phyloP scores from a whole-genome alignment of 1,284 basidiomycete species.

The Trametes pubescens region DNA sequence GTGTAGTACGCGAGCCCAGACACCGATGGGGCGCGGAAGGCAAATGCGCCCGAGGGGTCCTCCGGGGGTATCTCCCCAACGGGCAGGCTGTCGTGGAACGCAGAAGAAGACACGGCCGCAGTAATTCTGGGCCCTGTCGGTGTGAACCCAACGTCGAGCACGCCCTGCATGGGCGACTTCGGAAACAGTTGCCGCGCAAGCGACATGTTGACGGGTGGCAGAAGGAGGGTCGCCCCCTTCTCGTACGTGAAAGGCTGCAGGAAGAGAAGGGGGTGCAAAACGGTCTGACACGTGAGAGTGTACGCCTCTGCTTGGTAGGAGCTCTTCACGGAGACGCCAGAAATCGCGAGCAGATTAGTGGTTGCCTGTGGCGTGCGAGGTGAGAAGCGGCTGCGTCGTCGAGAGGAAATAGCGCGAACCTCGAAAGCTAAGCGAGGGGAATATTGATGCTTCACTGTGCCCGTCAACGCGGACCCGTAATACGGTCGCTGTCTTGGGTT shows the following conservation, averaged over 20 bases:
- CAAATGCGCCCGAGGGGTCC: constrained; percentile 19
- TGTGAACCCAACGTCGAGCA: constrained; percentile 35
- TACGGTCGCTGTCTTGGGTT: constrained; percentile 15
- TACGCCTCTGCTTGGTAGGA: constrained; percentile 40
- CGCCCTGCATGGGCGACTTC: constrained; percentile 41
- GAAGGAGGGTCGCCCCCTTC: constrained; percentile 14
- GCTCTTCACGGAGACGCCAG: constrained; percentile 37
- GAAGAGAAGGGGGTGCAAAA: constrained; percentile 21
- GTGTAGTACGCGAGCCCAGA: constrained; percentile 41
- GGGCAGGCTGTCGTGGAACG: constrained; percentile 36
- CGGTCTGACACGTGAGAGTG: constrained; percentile 34
- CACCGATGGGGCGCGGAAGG: constrained; percentile 39
- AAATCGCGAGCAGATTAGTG: constrained; percentile 38
- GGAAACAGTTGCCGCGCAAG: constrained; percentile 45
- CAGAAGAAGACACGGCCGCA: constrained; percentile 37
- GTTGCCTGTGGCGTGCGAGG: constrained; percentile 37
- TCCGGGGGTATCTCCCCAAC: constrained; percentile 26
- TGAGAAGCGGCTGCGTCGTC: constrained; percentile 8
- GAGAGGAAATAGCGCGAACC: constrained; percentile 38
- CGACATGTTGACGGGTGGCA: constrained; percentile 42
- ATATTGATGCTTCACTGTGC: constrained; percentile 60
- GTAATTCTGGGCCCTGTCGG: constrained; percentile 33
- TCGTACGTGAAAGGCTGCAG: constrained; percentile 25
- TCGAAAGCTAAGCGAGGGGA: constrained; percentile 52
- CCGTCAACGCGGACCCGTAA: constrained; percentile 44